Conservation (phyloP, 129 eudicot genomes). For the Helianthus annuus region HanXRQr2.0-SUNRISE NC_035446.2:146425203-146425702, state of each 20-base stretch:
- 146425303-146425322: neutral
- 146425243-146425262: neutral
- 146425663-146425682: neutral
- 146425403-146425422: neutral
- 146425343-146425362: neutral
- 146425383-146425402: no score
- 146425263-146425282: neutral
- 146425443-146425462: constrained; percentile 5
- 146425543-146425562: constrained; percentile 1
- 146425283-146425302: neutral
- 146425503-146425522: neutral
- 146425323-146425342: neutral
- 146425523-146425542: neutral
- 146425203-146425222: no score
- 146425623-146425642: no score
- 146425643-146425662: no score
- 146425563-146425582: neutral
- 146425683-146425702: no score
- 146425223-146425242: neutral
- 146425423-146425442: constrained; percentile 7
- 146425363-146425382: neutral
- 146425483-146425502: neutral
- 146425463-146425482: constrained; percentile 6
- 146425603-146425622: no score
- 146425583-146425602: neutral